A percentile compares a stretch with the other conserved stretches of the same genome.
Evolutionary conservation across 1,284 basidiomycete genomes (phyloP).

Genomic region (Cryptococcus neoformans): DNA sequence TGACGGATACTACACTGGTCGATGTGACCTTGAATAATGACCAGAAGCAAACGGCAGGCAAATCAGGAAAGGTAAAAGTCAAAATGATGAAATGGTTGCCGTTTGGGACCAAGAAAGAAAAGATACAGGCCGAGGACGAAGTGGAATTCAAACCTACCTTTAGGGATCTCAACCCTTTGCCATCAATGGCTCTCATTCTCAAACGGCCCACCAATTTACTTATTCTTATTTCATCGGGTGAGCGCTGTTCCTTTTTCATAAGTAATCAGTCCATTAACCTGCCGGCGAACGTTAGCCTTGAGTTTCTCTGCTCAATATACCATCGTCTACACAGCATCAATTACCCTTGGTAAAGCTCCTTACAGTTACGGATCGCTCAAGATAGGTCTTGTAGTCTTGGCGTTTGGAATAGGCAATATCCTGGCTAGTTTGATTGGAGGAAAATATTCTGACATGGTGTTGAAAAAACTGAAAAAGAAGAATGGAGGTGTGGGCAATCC

Average conservation of each 20-base stretch:
- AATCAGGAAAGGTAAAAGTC: not conserved
- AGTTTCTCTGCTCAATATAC: slow-evolving; percentile 71
- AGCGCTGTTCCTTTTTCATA: slow-evolving; percentile 17
- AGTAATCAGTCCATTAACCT: not conserved
- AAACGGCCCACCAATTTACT: slow-evolving; percentile 63
- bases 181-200: slow-evolving; percentile 60
- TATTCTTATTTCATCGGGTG: slow-evolving; percentile 67
- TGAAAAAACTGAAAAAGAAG: slow-evolving; percentile 57
- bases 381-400: slow-evolving; percentile 70
- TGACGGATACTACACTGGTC: not conserved
- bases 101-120: slow-evolving; percentile 8
- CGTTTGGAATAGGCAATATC: slow-evolving; percentile 68
- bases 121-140: slow-evolving; percentile 19
- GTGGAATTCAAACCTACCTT: slow-evolving; percentile 59
- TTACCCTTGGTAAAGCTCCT: slow-evolving; percentile 56
- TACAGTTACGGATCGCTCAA: slow-evolving; percentile 69
- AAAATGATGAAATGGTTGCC: slow-evolving; percentile 5
- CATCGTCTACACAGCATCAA: slow-evolving; percentile 64
- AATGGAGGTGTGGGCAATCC: slow-evolving; percentile 63
- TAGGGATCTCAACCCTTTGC: slow-evolving; percentile 68
- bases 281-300: slow-evolving; percentile 49
- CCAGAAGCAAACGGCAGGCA: not conserved
- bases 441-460: slow-evolving; percentile 66
- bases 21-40: not conserved
- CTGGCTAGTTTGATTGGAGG: slow-evolving; percentile 71